Evolutionary conservation across 2,329 filamentous ascomycete genomes (phyloP), one percentile per base, ranked within the genome.

Genomic region (Botryotinia convoluta): DNA sequence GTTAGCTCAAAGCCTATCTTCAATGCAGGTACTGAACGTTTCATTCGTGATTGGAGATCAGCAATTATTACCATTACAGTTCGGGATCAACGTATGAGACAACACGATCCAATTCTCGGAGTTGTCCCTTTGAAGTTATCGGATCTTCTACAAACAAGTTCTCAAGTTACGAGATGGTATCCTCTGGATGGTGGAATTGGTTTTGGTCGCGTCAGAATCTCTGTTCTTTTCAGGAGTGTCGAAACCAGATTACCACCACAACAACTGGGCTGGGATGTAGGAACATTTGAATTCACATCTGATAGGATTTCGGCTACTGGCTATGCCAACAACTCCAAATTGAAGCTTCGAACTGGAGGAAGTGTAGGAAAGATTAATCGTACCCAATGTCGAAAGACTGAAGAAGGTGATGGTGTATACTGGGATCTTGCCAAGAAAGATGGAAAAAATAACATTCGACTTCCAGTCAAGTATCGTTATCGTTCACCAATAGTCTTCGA

Each of bases 1-100:
- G 92, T 97, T 12, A 97, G 93, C 51, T 97, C 93, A 70, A 95
- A 97, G 81, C 96, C 96, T 1, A 98, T 98, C 76, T 98, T 97
- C 87, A 98, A 98, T 78, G 95, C 96, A 4, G 95, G 95, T 74
- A 98, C 95, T 0, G 96, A 99, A 80, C 89, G 92, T 20, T 98
- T 98, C 78, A 85, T 98, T 44, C 91, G 95, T 35, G 95, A 99
- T 80, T 99, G 96, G 96, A 88, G 94, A 76, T 96, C 93, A 29
- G 88, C 89, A 63, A 92, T 98, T 73, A 87, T 97, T 71, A 98
- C 95, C 0, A 87, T 98, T 68, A 93, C 93, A 0, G 94, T 98
- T 26, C 92, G 96, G 39, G 95, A 98, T 81, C 90, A 92, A 18
- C 90, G 95, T 48, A 93, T 98, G 82, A 88, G 95, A 71, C 91